Conservation (phyloP, 306 rosid genomes). For the Senna tora region DNA sequence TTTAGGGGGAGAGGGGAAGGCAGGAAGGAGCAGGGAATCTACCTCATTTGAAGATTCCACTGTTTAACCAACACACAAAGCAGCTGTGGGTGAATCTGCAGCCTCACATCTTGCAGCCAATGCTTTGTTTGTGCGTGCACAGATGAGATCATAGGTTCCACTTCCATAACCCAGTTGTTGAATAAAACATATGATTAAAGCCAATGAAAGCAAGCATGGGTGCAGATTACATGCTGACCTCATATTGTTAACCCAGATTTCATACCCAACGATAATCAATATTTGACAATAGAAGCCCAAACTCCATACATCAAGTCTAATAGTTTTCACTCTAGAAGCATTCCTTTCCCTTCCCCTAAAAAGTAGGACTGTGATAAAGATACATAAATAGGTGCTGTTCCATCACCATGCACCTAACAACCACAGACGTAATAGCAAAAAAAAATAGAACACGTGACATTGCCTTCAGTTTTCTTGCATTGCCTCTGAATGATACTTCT, state of each 20-base stretch:
- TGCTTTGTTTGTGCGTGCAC: conserved; percentile 54
- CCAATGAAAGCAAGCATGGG: conserved; percentile 49
- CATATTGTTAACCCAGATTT: conserved; percentile 59
- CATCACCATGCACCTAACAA: conserved; percentile 50
- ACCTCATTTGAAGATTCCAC: conserved; percentile 71
- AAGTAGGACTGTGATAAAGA: conserved; percentile 50
- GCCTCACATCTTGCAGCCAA: conserved; percentile 66
- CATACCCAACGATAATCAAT: conserved; percentile 55
- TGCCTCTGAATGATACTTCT: conserved; percentile 89
- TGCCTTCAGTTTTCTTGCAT: conserved; percentile 68
- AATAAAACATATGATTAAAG: conserved; percentile 46
- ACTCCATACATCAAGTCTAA: conserved; percentile 59
- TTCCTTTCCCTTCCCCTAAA: conserved; percentile 49
- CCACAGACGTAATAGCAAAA: conserved; percentile 55
- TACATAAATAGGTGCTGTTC: conserved; percentile 55
- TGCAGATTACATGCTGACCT: conserved; percentile 53
- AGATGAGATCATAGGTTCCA: conserved; percentile 48
- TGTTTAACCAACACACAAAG: conserved; percentile 52
- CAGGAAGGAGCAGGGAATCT: conserved; percentile 51
- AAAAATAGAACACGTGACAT: conserved; percentile 39
- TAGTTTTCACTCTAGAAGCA: conserved; percentile 50
- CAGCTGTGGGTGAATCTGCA: conserved; percentile 57
- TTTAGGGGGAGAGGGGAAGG: conserved; percentile 20
- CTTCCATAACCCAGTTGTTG: conserved; percentile 58
- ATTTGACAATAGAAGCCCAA: conserved; percentile 57